Evolutionary conservation across 352 stramenopile species (phyloP).

Genomic region (Poterioochromonas sp.): DNA sequence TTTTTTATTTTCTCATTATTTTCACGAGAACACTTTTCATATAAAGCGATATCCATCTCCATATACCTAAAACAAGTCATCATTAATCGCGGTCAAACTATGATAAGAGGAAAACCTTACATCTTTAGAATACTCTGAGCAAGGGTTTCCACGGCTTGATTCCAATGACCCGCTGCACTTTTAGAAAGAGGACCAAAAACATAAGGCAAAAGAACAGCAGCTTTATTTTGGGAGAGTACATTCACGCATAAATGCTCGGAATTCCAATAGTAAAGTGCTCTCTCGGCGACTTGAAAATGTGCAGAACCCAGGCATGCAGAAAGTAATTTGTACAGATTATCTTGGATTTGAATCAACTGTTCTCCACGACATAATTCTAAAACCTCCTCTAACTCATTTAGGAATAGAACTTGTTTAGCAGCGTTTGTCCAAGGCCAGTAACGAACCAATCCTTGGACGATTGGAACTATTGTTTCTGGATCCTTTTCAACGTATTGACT

Average conservation of each 20-base stretch:
- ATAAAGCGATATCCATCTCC: conserved; percentile 20
- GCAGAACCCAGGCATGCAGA: conserved; percentile 78
- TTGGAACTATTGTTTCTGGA: conserved; percentile 83
- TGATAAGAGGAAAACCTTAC: conserved; percentile 58
- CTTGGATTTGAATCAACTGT: conserved; percentile 60
- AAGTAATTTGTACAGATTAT: conserved; percentile 63
- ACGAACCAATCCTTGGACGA: conserved; percentile 85
- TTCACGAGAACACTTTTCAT: conserved; percentile 10
- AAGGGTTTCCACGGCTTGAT: conserved; percentile 90
- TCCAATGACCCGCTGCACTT: conserved; percentile 85
- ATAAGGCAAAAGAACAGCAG: conserved; percentile 78
- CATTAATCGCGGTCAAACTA: neutral
- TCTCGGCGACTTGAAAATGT: conserved; percentile 92
- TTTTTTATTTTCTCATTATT: conserved; percentile 3
- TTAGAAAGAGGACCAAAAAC: conserved; percentile 80
- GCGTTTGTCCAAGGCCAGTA: conserved; percentile 88
- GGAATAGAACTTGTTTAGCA: conserved; percentile 85
- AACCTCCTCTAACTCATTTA: conserved; percentile 98
- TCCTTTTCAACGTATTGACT: conserved; percentile 99
- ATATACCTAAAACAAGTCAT: conserved; percentile 24
- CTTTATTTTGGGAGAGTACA: conserved; percentile 81
- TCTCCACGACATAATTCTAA: conserved; percentile 83
- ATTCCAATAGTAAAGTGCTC: conserved; percentile 96
- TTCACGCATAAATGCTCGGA: conserved; percentile 94
- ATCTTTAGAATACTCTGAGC: conserved; percentile 75